These are phyloP conservation scores for Zychaea mexicana DNA, from an alignment of 371 early-diverging fungal genomes.

Conservation along the genomic window DNA sequence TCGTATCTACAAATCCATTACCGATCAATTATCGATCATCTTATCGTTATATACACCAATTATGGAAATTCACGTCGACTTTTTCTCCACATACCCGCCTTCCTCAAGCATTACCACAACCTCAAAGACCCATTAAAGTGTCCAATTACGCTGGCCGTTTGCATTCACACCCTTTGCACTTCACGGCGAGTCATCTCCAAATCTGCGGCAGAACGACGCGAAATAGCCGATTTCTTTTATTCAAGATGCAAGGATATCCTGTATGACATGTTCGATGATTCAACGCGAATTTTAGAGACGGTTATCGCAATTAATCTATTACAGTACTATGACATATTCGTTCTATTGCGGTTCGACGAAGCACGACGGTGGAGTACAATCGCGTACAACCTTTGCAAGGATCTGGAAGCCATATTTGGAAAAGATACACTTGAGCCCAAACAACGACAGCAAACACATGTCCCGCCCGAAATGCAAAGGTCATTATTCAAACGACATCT, in stretches of 20 bases:
- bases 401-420: not conserved
- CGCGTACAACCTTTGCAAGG: not conserved
- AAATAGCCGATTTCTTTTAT: slow-evolving; percentile 22
- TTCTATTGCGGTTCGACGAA: not conserved
- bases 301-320: slow-evolving; percentile 9
- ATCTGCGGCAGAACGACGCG: slow-evolving; percentile 7
- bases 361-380: slow-evolving; percentile 6
- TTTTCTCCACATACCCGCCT: slow-evolving; percentile 9
- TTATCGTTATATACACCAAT: not conserved
- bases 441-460: too few species aligned
- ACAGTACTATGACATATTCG: not conserved
- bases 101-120: slow-evolving; percentile 3
- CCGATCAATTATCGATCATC: not conserved
- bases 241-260: slow-evolving; percentile 5
- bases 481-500: not conserved
- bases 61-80: slow-evolving; percentile 5
- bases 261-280: slow-evolving; percentile 24
- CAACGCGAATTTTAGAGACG: slow-evolving; percentile 16
- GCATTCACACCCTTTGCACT: slow-evolving; percentile 1
- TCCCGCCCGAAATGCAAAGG: not conserved
- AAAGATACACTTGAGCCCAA: not conserved
- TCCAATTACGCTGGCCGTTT: slow-evolving; percentile 19
- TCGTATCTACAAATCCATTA: slow-evolving; percentile 1
- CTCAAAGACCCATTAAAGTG: slow-evolving; percentile 10
- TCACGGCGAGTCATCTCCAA: slow-evolving; percentile 4